Percentiles rank a stretch among this genome's conserved stretches.
Evolutionary conservation across 1,284 basidiomycete genomes (phyloP).

Genomic region (Coniferiporia sulphurascens): DNA sequence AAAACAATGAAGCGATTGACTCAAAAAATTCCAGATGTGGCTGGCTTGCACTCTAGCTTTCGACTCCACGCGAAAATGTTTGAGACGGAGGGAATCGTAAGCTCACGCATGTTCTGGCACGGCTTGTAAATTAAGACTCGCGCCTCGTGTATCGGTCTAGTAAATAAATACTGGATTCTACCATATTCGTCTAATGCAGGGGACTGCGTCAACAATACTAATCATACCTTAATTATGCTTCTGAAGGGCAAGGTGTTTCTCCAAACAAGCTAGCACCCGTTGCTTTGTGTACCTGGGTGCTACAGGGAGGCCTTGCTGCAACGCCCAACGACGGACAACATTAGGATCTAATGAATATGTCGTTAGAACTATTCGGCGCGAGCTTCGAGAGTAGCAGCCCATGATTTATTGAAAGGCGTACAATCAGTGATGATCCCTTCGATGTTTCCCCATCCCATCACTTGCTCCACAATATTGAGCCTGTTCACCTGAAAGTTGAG

Average conservation of each 20-base stretch:
- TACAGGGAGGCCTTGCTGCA: constrained; percentile 44
- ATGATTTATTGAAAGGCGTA: constrained; percentile 22
- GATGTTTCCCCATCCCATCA: constrained; percentile 49
- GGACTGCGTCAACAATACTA: no score
- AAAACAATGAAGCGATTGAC: no score
- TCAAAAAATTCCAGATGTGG: no score
- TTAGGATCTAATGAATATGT: constrained; percentile 39
- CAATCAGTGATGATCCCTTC: constrained; percentile 75
- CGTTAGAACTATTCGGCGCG: neutral
- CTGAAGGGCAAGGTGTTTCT: constrained; percentile 34
- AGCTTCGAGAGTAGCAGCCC: no score
- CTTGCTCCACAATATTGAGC: constrained; percentile 53
- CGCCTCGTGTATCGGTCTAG: no score
- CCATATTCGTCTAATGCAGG: no score
- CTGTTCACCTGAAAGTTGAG: constrained; percentile 44
- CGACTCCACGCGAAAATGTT: no score
- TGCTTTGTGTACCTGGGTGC: constrained; percentile 52
- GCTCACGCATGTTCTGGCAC: no score
- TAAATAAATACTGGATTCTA: no score
- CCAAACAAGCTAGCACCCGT: constrained; percentile 52
- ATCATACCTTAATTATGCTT: neutral
- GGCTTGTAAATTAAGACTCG: no score
- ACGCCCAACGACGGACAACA: constrained; percentile 46
- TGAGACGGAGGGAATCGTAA: no score
- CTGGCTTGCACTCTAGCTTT: no score